These are phyloP conservation scores for Claviceps pusilla DNA, from an alignment of 2,329 filamentous ascomycete species.

Conservation along the genomic window DNA sequence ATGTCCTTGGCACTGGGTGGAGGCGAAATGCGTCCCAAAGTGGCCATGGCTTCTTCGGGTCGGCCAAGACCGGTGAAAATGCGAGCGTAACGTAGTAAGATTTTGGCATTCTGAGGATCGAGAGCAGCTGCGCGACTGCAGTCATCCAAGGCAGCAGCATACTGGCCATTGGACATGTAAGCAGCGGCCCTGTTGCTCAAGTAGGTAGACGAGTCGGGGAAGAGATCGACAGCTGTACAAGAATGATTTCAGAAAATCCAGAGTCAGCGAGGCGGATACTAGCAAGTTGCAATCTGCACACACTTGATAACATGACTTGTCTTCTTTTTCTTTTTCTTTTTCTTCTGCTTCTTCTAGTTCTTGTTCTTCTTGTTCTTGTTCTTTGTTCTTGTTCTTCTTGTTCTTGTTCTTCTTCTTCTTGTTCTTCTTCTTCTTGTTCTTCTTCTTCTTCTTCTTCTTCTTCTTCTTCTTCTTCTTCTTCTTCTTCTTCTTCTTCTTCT, in stretches of 20 bases:
- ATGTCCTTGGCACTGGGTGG: conserved; percentile 73
- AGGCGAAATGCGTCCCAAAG: conserved; percentile 67
- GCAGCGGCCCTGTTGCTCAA: conserved; percentile 90
- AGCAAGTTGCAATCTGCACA: neutral
- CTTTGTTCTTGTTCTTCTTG: no score
- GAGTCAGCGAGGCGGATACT: neutral
- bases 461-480: no score
- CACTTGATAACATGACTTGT: no score
- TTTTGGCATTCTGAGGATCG: conserved; percentile 76
- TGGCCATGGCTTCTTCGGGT: conserved; percentile 71
- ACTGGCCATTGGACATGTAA: conserved; percentile 76
- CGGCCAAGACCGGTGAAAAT: conserved; percentile 80
- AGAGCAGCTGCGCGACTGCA: conserved; percentile 68
- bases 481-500: no score
- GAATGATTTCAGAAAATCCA: neutral
- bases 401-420: no score
- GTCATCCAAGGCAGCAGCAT: conserved; percentile 68
- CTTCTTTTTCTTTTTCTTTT: no score
- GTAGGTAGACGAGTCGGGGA: conserved; percentile 76
- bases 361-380: no score
- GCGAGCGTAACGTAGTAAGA: conserved; percentile 72
- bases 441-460: no score
- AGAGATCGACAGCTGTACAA: conserved; percentile 62
- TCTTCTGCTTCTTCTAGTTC: no score
- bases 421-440: no score